Conservation (phyloP, 2,329 filamentous ascomycete genomes). For the Penicillium sp. region DNA sequence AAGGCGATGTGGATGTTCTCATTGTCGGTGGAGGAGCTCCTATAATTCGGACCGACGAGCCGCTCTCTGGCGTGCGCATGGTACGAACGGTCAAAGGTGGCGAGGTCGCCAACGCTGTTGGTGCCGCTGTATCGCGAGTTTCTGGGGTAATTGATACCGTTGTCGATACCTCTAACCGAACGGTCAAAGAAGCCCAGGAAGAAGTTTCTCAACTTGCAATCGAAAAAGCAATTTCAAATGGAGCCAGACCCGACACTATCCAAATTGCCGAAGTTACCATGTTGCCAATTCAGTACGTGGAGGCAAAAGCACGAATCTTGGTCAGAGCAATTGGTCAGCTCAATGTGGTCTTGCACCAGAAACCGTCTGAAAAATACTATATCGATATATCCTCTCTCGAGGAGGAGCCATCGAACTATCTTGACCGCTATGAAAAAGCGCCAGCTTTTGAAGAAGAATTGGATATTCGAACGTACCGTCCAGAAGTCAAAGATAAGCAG, state of each 20-base stretch:
- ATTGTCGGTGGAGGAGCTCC: conserved; percentile 68
- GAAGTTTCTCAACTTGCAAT: conserved; percentile 5
- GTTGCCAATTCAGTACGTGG: conserved; percentile 43
- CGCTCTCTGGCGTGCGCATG: conserved; percentile 58
- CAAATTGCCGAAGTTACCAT: conserved; percentile 43
- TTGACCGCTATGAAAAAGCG: conserved; percentile 13
- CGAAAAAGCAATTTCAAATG: conserved; percentile 12
- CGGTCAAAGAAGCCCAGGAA: conserved; percentile 11
- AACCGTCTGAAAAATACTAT: conserved; percentile 39
- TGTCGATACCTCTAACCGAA: conserved; percentile 10
- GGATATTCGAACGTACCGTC: conserved; percentile 24
- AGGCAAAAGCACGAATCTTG: conserved; percentile 29
- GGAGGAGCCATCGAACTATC: neutral
- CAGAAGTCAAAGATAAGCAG: conserved; percentile 18
- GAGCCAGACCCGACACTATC: conserved; percentile 36
- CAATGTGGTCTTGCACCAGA: conserved; percentile 2
- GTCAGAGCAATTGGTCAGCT: conserved; percentile 40
- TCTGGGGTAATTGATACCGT: conserved; percentile 44
- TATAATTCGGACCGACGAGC: conserved; percentile 56
- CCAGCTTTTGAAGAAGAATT: neutral
- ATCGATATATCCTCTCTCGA: conserved; percentile 35
- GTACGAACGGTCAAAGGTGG: conserved; percentile 63
- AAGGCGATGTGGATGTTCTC: conserved; percentile 62
- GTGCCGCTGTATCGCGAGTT: conserved; percentile 65
- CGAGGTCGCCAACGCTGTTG: conserved; percentile 67